Percentiles rank a stretch among this genome's conserved stretches.
Conservation (phyloP, 2,329 filamentous ascomycete species). For the Colletotrichum tropicale region DNA sequence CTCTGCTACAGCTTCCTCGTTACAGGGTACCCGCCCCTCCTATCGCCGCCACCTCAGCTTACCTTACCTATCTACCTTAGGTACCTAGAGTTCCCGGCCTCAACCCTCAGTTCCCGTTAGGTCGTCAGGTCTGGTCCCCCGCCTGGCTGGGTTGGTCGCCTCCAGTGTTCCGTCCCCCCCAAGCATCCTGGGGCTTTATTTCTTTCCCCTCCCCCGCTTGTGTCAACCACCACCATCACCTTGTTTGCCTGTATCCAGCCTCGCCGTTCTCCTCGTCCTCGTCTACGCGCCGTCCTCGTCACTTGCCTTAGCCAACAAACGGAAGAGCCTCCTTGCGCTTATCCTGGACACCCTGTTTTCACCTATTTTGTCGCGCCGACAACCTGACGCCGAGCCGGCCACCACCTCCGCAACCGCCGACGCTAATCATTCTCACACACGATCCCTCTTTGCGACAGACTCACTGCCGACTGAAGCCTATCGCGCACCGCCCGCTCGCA, state of each 20-base stretch:
- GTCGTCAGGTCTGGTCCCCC: not conserved
- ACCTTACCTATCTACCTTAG: not conserved
- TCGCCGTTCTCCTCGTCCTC: not conserved
- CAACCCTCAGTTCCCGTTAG: not conserved
- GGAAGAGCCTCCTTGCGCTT: not conserved
- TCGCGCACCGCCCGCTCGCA: not conserved
- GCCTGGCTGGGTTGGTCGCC: not conserved
- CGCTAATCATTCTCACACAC: not conserved
- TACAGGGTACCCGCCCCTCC: not conserved
- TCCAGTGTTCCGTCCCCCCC: not conserved
- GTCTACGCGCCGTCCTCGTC: not conserved
- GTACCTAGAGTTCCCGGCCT: not conserved
- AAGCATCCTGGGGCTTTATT: slow-evolving; percentile 8
- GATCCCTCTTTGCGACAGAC: not conserved
- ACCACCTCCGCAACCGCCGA: not conserved
- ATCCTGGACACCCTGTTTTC: not conserved
- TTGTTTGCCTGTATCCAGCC: not conserved
- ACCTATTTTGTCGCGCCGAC: not conserved
- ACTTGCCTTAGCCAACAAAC: not conserved
- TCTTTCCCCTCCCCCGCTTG: slow-evolving; percentile 16
- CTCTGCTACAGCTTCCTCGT: not conserved
- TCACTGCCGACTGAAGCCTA: not conserved
- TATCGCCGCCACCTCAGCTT: not conserved
- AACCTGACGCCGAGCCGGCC: not conserved
- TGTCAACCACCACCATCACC: not conserved